Evolutionary conservation across 192 early-diverging fungal genomes (phyloP).

Genomic region (Rhizophagus sp.): DNA sequence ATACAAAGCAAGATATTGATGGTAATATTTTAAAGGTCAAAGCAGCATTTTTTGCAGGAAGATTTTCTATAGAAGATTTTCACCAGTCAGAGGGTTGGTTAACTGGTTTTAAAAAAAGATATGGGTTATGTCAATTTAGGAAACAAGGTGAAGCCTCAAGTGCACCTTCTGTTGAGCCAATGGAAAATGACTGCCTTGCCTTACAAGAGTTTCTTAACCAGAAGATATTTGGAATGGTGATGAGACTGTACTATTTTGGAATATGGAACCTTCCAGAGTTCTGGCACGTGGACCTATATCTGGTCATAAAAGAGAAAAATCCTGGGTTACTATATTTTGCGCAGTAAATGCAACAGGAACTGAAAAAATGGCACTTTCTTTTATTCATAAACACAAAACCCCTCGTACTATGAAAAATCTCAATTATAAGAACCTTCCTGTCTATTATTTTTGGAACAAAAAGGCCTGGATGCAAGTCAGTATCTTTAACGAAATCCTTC

Average conservation of each 20-base stretch:
- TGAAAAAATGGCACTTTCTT: conserved; percentile 13
- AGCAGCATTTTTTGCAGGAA: conserved; percentile 1
- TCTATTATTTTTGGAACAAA: conserved; percentile 17
- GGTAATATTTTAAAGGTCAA: background rate
- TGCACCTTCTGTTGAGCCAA: background rate
- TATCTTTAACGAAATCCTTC: conserved; percentile 3
- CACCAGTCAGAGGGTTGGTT: background rate
- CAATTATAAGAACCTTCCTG: conserved; percentile 8
- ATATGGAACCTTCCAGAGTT: too few relatives aligned
- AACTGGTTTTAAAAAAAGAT: conserved; percentile 9
- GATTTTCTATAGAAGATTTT: conserved; percentile 13
- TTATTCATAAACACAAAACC: conserved; percentile 14
- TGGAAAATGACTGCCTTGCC: background rate
- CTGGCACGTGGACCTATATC: background rate
- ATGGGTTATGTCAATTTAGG: background rate
- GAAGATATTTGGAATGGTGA: conserved; percentile 22
- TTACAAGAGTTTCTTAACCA: background rate
- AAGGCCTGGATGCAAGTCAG: background rate
- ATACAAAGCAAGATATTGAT: background rate
- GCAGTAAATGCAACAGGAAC: background rate
- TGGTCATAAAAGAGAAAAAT: background rate
- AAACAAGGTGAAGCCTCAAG: conserved; percentile 11
- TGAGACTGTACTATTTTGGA: background rate
- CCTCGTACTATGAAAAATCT: too few relatives aligned
- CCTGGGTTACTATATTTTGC: background rate